A percentile compares a stretch with the other conserved stretches of the same genome.
Conservation (phyloP, 768 basidiomycete genomes). For the Clitopilus passeckerianus region DNA sequence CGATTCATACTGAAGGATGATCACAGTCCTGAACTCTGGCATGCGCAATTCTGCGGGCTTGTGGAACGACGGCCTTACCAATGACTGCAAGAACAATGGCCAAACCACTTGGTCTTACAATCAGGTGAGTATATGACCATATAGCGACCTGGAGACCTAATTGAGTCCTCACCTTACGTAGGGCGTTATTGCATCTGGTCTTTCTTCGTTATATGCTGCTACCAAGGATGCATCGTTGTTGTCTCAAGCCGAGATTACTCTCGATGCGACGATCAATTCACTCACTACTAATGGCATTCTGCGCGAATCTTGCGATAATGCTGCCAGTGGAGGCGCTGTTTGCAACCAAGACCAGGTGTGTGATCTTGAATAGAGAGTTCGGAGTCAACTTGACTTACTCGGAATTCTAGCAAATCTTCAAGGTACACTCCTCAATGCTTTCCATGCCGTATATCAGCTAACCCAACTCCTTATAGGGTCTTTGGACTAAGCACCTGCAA, state of each 20-base stretch:
- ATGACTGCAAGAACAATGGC: constrained; percentile 36
- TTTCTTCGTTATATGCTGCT: constrained; percentile 39
- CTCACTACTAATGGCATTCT: constrained; percentile 37
- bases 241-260: constrained; percentile 44
- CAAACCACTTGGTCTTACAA: constrained; percentile 61
- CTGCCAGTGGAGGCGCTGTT: constrained; percentile 26
- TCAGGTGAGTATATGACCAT: constrained; percentile 27
- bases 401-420: constrained; percentile 35
- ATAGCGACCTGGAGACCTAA: not conserved
- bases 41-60: constrained; percentile 41
- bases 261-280: constrained; percentile 42
- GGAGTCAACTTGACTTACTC: too few species aligned
- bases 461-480: constrained; percentile 15
- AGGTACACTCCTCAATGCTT: constrained; percentile 17
- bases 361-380: too few species aligned
- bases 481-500: constrained; percentile 49
- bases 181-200: constrained; percentile 52
- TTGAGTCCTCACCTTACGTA: constrained; percentile 10
- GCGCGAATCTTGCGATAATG: constrained; percentile 49
- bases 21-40: constrained; percentile 33
- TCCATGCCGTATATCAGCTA: constrained; percentile 14
- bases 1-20: not conserved
- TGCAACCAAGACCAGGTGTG: constrained; percentile 42
- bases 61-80: constrained; percentile 38
- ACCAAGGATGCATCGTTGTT: constrained; percentile 33